phyloP scores from a whole-genome alignment of 192 early-diverging fungal genomes.

The Gamsiella multidivaricata region DNA sequence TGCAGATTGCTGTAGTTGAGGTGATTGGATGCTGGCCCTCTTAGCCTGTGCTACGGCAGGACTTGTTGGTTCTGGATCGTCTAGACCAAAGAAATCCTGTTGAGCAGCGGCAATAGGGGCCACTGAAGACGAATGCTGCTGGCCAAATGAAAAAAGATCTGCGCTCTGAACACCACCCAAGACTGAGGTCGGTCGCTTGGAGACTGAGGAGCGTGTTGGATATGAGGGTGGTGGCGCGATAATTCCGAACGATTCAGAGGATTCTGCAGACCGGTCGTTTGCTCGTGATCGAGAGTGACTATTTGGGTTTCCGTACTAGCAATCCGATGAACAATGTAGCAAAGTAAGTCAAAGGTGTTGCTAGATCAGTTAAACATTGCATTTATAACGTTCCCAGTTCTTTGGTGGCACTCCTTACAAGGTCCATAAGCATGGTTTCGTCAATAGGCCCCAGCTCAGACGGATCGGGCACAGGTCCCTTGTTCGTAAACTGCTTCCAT shows the following conservation, averaged over 20 bases:
- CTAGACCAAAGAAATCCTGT: conserved; percentile 37
- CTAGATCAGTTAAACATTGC: too few species aligned
- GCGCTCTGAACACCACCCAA: conserved; percentile 15
- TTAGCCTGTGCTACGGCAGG: conserved; percentile 9
- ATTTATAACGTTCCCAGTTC: too few species aligned
- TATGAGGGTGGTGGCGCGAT: conserved; percentile 42
- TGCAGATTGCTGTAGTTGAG: not conserved
- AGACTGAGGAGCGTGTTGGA: conserved; percentile 16
- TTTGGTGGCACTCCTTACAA: not conserved
- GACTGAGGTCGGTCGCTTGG: conserved; percentile 6
- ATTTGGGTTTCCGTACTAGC: conserved; percentile 22
- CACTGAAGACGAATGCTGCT: not conserved
- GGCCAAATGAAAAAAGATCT: conserved; percentile 32
- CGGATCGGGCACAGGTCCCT: conserved; percentile 81
- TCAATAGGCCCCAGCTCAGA: conserved; percentile 59
- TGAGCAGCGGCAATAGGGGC: not conserved
- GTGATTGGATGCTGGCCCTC: conserved; percentile 5
- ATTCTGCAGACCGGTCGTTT: conserved; percentile 13
- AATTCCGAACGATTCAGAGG: conserved; percentile 41
- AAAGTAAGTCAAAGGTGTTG: too few species aligned
- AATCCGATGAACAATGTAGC: not conserved
- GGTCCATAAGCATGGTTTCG: conserved; percentile 28
- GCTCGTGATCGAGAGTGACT: conserved; percentile 1
- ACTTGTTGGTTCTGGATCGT: conserved; percentile 24
- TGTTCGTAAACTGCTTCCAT: conserved; percentile 77